Evolutionary conservation across 169 alveolate genomes (phyloP), one percentile per base, ranked within the genome.

Genomic region (Eimeria necatrix): DNA sequence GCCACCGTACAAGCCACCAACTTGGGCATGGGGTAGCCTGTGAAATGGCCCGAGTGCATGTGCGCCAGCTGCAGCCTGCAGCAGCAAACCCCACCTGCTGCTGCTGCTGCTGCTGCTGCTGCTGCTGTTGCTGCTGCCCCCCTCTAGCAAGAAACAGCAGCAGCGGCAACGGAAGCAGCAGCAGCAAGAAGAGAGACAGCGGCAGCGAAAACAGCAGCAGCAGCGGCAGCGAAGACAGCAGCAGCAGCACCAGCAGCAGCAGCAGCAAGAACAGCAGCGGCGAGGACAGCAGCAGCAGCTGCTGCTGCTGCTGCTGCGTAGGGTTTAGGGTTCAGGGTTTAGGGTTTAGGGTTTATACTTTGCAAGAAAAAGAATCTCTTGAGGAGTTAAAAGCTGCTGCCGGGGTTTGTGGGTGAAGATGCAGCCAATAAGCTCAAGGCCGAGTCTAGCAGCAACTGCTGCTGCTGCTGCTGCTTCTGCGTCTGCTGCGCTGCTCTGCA

Each of bases 391-490:
- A 89, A 98, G 97, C 80, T 98, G 98, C 78, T 99, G 99, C 93
- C 99, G 98, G 84, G 99, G 99, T 49, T 98, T 94, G 48, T 98
- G 98, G 10, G 99, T 99, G 95, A 98, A 98, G 83, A 99, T 98
- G 98, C 98, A 98, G 51, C 99, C 99, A 46, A 99, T 98, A 88
- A 98, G 96, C 96, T 99, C 99, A 24, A 99, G 96, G 10, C 99
- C 98, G 32, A 99, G 97, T 64, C 97, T 97, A 71, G 94, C 97
- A n/a, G 99, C 99, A 71, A 99, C 97, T 93, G 95, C 95, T 95
- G 99, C 99, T 18, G 98, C 99, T 22, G 97, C 59, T 26, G n/a
- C n/a, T n/a, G n/a, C n/a, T n/a, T n/a, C n/a, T n/a, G n/a, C n/a
- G n/a, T n/a, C n/a, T n/a, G n/a, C 92, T 56, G 97, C 98, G 46